Evolutionary conservation across 2,329 filamentous ascomycete genomes (phyloP).

Genomic region (Venturiaceae sp.): DNA sequence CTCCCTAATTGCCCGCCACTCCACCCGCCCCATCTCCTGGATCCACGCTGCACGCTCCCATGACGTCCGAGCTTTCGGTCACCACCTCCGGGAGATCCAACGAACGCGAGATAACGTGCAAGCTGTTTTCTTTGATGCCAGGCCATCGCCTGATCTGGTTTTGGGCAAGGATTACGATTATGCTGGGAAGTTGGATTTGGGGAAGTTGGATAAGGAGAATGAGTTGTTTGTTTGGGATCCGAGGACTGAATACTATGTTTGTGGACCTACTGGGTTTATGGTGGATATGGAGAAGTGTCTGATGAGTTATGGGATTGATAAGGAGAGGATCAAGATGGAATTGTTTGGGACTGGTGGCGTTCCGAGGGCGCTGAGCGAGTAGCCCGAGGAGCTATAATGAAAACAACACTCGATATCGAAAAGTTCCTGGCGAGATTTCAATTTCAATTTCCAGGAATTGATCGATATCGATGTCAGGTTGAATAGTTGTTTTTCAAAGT

Average conservation of each 20-base stretch:
- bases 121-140: slow-evolving; percentile 49
- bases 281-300: slow-evolving; percentile 44
- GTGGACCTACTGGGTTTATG: slow-evolving; percentile 66
- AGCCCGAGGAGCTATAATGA: neutral
- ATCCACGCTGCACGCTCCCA: slow-evolving; percentile 50
- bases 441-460: no score
- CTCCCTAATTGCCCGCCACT: slow-evolving; percentile 29
- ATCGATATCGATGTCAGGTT: no score
- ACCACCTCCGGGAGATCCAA: slow-evolving; percentile 36
- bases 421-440: no score
- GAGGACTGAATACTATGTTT: slow-evolving; percentile 58
- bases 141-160: slow-evolving; percentile 31
- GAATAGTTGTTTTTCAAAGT: no score
- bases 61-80: slow-evolving; percentile 44
- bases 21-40: slow-evolving; percentile 46
- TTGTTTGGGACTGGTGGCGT: slow-evolving; percentile 38
- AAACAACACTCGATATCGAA: no score
- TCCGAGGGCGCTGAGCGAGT: neutral
- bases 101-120: slow-evolving; percentile 38
- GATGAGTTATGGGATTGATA: slow-evolving; percentile 44
- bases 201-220: slow-evolving; percentile 39
- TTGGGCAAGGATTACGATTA: slow-evolving; percentile 50
- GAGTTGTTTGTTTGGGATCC: slow-evolving; percentile 47
- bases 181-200: slow-evolving; percentile 49
- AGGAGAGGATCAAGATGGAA: slow-evolving; percentile 55